Evolutionary conservation across 495 filamentous ascomycete genomes (phyloP), one percentile per base, ranked within the genome.

Genomic region (Aspergillus sparsus): DNA sequence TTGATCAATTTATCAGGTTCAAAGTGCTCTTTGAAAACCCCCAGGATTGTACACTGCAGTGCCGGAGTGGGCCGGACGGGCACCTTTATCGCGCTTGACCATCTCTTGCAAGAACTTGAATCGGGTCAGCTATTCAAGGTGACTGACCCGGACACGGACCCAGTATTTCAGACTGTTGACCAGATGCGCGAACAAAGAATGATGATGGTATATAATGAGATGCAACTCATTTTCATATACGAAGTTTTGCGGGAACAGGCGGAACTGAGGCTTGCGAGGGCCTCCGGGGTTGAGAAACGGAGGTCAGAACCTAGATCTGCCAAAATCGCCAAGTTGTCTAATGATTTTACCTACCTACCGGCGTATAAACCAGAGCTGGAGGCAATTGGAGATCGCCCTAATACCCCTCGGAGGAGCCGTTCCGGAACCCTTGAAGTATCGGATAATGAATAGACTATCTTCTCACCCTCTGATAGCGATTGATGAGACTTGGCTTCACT

Each of bases 71-170:
- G 94, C 21, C 86, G 94, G 53, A 93, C 89, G 15, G 94, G 94
- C 51, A 98, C 94, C 0, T 99, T 98, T 68, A 94, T 99, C 62
- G 89, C 92, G 5, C 84, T 99, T 8, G 95, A 97, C 72, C 89
- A 93, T 67, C 82, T 99, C 49, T 82, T 96, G 45, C 80, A 85
- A 31, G 91, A 96, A 70, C 76, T 98, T 7, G 86, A 90, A 39
- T 84, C 86, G 10, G 95, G 92, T 34, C 80, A 84, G 31, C 73
- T 94, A 60, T 83, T 79, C 58, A 68, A 71, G 41, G 62, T 69
- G 44, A 66, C 68, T 37, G 73, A 79, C 33, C 60, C 73, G n/a
- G 71, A 78, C 8, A 63, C 66, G n/a, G 87, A 89, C 62, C 81
- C 82, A 0, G 80, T 90, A 12, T 90, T 87, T 62, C 82, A 89